phyloP scores from a whole-genome alignment of 257 asterid genomes.

The Solanum ossicruentum region DNA sequence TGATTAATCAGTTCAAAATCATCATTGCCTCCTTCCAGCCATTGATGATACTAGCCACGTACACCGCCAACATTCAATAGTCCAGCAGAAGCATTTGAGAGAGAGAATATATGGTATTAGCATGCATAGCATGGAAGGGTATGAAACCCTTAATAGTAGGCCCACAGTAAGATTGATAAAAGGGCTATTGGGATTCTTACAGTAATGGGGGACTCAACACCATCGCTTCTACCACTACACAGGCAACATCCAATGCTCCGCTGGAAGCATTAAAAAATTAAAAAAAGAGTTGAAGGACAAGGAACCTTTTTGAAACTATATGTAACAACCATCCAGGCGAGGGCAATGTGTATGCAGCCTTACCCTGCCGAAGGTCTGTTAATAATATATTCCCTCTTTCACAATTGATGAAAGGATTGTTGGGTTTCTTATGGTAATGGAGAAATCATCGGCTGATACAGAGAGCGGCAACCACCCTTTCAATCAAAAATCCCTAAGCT shows the following conservation, averaged over 20 bases:
- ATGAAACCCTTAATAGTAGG: not conserved
- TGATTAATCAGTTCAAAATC: not conserved
- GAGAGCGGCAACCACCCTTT: conserved; percentile 47
- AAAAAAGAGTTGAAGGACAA: not conserved
- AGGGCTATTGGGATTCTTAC: not conserved
- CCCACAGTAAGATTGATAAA: not conserved
- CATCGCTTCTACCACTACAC: not conserved
- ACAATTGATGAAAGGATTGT: not conserved
- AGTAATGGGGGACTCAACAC: not conserved
- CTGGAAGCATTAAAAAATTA: not conserved
- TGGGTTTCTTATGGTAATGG: not conserved
- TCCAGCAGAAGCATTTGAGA: not conserved
- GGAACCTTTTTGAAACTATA: not conserved
- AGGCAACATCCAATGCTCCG: not conserved
- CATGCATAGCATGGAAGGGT: not conserved
- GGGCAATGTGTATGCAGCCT: not conserved
- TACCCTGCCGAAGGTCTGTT: not conserved
- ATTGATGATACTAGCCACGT: not conserved
- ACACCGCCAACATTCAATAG: not conserved
- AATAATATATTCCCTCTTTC: not conserved
- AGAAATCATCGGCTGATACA: conserved; percentile 12
- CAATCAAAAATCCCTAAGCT: not conserved
- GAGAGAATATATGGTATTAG: not conserved
- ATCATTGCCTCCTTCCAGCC: not conserved
- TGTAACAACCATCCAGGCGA: not conserved